phyloP scores from a whole-genome alignment of 148 eudicot species.

The Camellia lanceoleosa region DNA sequence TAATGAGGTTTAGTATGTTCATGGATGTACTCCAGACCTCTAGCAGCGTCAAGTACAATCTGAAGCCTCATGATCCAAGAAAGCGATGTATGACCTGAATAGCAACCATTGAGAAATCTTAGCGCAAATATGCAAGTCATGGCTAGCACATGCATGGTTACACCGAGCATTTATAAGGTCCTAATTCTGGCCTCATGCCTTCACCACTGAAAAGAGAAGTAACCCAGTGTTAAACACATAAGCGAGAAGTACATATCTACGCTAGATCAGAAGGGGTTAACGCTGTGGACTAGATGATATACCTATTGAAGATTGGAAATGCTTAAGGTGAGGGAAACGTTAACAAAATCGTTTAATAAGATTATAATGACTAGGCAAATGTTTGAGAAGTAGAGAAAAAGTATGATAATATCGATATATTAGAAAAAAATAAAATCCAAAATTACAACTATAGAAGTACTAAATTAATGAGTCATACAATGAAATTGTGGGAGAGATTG shows the following conservation, averaged over 20 bases:
- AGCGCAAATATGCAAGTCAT: not conserved
- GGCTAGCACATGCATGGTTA: not conserved
- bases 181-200: not conserved
- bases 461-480: too few relatives aligned
- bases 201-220: not conserved
- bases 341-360: too few relatives aligned
- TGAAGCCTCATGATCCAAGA: conserved; percentile 99
- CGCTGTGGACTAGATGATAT: too few relatives aligned
- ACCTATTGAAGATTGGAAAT: too few relatives aligned
- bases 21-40: conserved; percentile 95
- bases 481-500: too few relatives aligned
- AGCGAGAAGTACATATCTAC: not conserved
- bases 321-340: not conserved
- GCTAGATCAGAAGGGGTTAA: not conserved
- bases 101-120: conserved; percentile 2
- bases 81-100: conserved; percentile 75
- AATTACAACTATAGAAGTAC: too few relatives aligned
- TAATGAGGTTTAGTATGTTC: conserved; percentile 98
- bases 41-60: conserved; percentile 92
- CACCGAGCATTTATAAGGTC: not conserved
- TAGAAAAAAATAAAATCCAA: too few relatives aligned
- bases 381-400: too few relatives aligned
- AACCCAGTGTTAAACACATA: not conserved
- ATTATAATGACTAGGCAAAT: too few relatives aligned
- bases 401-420: too few relatives aligned